A percentile compares a stretch with the other conserved stretches of the same genome.
phyloP scores from a whole-genome alignment of 306 rosid species.

The Inga laurina region DNA sequence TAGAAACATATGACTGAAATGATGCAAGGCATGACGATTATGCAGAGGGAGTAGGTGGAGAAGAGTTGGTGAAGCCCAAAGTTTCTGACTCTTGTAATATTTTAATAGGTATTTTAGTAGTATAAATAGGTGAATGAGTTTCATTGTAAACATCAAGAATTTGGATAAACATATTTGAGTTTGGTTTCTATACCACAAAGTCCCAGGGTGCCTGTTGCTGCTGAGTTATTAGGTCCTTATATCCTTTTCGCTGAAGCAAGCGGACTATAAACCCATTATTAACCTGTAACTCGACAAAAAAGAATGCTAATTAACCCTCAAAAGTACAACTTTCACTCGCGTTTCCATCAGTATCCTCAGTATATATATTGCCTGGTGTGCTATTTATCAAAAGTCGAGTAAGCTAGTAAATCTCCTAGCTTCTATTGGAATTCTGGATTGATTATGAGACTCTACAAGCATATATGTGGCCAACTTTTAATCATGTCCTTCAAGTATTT shows the following conservation, averaged over 20 bases:
- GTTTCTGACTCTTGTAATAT: too few relatives aligned
- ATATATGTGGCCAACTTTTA: not conserved
- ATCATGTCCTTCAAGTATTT: not conserved
- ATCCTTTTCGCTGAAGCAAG: not conserved
- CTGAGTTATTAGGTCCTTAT: not conserved
- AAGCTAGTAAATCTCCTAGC: conserved; percentile 2
- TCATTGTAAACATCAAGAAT: too few relatives aligned
- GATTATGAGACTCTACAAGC: not conserved
- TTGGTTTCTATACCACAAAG: too few relatives aligned
- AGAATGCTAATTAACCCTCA: not conserved
- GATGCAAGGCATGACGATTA: too few relatives aligned
- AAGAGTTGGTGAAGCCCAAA: too few relatives aligned
- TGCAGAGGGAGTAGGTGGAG: too few relatives aligned
- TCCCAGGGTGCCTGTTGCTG: not conserved
- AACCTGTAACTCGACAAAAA: not conserved
- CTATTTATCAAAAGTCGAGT: not conserved
- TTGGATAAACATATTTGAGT: too few relatives aligned
- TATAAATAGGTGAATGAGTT: too few relatives aligned
- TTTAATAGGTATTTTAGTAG: too few relatives aligned
- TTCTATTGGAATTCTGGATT: not conserved
- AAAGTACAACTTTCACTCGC: not conserved
- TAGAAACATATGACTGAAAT: too few relatives aligned
- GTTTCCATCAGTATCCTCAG: not conserved
- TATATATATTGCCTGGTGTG: not conserved
- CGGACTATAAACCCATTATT: not conserved